These are phyloP conservation scores for Isabelozyma pseudorhagii DNA, from an alignment of 805 yeast species.

Conservation along the genomic window DNA sequence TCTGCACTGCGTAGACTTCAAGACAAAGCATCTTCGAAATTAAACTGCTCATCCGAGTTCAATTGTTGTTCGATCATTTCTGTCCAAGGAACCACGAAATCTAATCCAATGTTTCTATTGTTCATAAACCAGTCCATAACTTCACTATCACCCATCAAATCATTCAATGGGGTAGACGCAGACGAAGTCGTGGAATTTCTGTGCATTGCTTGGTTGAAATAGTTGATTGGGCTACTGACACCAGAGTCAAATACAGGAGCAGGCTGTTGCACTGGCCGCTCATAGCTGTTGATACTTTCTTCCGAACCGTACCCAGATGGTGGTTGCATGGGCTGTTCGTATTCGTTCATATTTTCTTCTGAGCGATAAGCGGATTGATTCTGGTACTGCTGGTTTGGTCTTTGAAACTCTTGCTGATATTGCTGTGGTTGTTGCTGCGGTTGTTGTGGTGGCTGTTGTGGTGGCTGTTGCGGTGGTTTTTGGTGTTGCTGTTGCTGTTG, in stretches of 20 bases:
- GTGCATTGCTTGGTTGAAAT: conserved; percentile 7
- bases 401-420: neutral
- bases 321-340: neutral
- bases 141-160: conserved; percentile 34
- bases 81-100: conserved; percentile 70
- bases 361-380: neutral
- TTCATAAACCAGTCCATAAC: conserved; percentile 44
- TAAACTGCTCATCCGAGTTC: conserved; percentile 29
- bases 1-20: neutral
- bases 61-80: conserved; percentile 73
- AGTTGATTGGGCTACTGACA: neutral
- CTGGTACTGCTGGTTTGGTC: neutral
- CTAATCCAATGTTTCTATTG: conserved; percentile 38
- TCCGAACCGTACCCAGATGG: neutral
- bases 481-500: too few species aligned
- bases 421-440: neutral
- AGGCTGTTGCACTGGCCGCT: too few species aligned
- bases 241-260: neutral
- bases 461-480: too few species aligned
- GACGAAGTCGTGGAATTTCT: neutral
- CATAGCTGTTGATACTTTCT: too few species aligned
- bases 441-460: neutral
- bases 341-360: neutral
- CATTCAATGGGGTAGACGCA: conserved; percentile 14
- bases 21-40: conserved; percentile 19